Percentiles rank a stretch among this genome's conserved stretches.
phyloP scores from a whole-genome alignment of 2,329 filamentous ascomycete genomes.

The Xylaria sp. region DNA sequence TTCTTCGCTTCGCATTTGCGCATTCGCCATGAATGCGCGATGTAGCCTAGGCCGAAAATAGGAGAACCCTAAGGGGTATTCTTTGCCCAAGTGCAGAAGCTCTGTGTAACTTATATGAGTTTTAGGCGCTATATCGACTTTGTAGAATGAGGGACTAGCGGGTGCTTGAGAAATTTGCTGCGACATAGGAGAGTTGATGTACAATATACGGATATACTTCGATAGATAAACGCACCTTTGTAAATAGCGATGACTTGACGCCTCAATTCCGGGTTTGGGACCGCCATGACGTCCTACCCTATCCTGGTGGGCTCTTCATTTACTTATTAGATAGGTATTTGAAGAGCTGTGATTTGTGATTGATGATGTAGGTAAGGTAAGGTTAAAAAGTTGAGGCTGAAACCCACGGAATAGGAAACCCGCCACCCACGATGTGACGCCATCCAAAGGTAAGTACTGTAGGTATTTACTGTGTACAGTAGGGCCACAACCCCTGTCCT shows the following conservation, averaged over 20 bases:
- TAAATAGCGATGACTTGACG: conserved; percentile 86
- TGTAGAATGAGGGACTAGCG: neutral
- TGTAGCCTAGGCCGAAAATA: conserved; percentile 88
- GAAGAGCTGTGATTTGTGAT: neutral
- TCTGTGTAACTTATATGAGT: conserved; percentile 63
- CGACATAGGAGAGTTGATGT: neutral
- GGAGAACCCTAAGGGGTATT: conserved; percentile 84
- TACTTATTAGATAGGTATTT: neutral
- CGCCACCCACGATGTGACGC: conserved; percentile 19
- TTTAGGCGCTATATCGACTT: neutral
- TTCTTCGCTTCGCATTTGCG: conserved; percentile 74
- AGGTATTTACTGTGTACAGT: neutral
- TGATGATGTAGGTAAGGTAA: conserved; percentile 3
- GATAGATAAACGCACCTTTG: conserved; percentile 71
- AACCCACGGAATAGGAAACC: conserved; percentile 10
- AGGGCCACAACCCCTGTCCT: neutral
- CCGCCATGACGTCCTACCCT: conserved; percentile 43
- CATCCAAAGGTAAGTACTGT: neutral
- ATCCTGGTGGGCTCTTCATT: neutral
- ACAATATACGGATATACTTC: neutral
- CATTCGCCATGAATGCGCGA: conserved; percentile 84
- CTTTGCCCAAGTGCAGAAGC: conserved; percentile 82
- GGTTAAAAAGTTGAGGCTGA: conserved; percentile 6
- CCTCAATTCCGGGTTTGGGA: conserved; percentile 69
- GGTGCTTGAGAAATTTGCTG: neutral